phyloP scores from a whole-genome alignment of 176 grass and related monocot genomes.

The Luzula sylvatica region DNA sequence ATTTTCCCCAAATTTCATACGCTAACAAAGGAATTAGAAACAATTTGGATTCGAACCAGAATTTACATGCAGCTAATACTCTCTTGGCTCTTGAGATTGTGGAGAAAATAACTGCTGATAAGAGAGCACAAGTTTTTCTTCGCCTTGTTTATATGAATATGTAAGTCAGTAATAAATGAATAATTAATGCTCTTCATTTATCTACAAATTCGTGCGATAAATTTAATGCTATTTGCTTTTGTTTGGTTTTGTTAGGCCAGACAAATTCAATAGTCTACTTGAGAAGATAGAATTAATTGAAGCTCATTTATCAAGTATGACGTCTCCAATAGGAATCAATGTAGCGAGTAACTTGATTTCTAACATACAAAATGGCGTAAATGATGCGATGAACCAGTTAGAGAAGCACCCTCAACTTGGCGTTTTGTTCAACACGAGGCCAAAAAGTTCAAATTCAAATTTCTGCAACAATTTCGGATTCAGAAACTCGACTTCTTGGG shows the following conservation, averaged over 20 bases:
- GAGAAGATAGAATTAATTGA: conserved; percentile 55
- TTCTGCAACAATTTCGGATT: conserved; percentile 21
- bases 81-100: conserved; percentile 55
- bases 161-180: no score
- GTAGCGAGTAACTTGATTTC: conserved; percentile 29
- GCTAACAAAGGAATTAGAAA: conserved; percentile 28
- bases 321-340: conserved; percentile 11
- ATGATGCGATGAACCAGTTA: conserved; percentile 18
- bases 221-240: not conserved
- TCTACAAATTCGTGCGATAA: no score
- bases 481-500: conserved; percentile 49
- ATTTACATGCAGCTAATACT: conserved; percentile 48
- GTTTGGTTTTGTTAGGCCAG: conserved; percentile 41
- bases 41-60: conserved; percentile 33
- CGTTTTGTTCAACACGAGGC: conserved; percentile 26
- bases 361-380: conserved; percentile 38
- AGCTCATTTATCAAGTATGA: conserved; percentile 36
- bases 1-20: conserved; percentile 5
- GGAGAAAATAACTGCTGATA: conserved; percentile 53
- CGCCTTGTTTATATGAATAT: conserved; percentile 69
- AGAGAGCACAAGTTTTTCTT: conserved; percentile 57
- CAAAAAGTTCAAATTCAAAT: conserved; percentile 23
- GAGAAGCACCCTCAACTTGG: conserved; percentile 33
- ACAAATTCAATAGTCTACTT: conserved; percentile 62
- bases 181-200: no score